These are phyloP conservation scores for Mycotypha africana DNA, from an alignment of 371 early-diverging fungal species.

Conservation along the genomic window DNA sequence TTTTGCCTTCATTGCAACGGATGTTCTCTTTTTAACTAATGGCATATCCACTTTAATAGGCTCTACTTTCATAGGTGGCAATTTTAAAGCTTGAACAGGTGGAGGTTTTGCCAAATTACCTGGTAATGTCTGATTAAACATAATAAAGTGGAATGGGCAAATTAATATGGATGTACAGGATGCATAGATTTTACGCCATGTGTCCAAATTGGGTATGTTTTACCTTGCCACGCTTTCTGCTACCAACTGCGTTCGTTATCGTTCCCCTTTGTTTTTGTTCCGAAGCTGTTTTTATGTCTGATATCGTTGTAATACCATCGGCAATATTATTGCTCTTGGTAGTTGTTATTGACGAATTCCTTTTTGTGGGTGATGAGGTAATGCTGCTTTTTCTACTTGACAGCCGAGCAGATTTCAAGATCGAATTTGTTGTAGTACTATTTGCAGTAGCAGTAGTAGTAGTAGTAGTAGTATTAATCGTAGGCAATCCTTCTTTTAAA, in stretches of 20 bases:
- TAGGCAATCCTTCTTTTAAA: slow-evolving; percentile 37
- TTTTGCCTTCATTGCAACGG: slow-evolving; percentile 9
- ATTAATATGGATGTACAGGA: background rate
- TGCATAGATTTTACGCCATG: too few relatives aligned
- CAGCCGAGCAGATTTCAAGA: too few relatives aligned
- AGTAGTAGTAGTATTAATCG: too few relatives aligned
- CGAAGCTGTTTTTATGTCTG: slow-evolving; percentile 1
- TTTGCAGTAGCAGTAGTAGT: too few relatives aligned
- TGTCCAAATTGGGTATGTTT: too few relatives aligned
- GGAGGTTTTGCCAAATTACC: slow-evolving; percentile 46
- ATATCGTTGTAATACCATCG: slow-evolving; percentile 11
- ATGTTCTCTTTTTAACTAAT: slow-evolving; percentile 15
- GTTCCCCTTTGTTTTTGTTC: slow-evolving; percentile 1
- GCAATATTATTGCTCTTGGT: slow-evolving; percentile 13
- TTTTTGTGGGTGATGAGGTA: too few relatives aligned
- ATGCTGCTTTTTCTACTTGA: too few relatives aligned
- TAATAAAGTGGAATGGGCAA: background rate
- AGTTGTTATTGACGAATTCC: slow-evolving; percentile 17
- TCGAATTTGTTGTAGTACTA: too few relatives aligned
- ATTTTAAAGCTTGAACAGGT: slow-evolving; percentile 27
- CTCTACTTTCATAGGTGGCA: slow-evolving; percentile 49
- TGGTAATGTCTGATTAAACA: slow-evolving; percentile 32
- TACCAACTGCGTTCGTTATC: too few relatives aligned
- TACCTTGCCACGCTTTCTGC: slow-evolving; percentile 44
- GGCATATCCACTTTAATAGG: slow-evolving; percentile 35